Evolutionary conservation across 352 stramenopile genomes (phyloP), one percentile per base, ranked within the genome.

Genomic region (Globisporangium okanoganense): DNA sequence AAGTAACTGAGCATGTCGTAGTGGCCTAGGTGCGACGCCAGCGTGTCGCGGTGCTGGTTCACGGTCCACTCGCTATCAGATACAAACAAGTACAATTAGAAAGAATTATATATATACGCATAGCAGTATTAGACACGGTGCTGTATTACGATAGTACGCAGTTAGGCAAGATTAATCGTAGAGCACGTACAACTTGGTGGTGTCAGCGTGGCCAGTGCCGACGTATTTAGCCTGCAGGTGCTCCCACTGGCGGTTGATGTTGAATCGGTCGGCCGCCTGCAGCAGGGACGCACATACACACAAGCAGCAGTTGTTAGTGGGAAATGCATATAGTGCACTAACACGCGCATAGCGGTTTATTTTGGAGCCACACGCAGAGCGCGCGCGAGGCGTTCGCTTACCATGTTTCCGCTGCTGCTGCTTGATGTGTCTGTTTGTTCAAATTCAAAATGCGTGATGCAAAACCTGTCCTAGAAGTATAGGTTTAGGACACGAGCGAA

Each of bases 1-100:
- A 99, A 98, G 76, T 99, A 99, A 27, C 77, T 89, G 8, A 99
- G 69, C 87, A 99, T 97, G 82, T 99, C 97, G 64, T 95, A 94
- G 75, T 99, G 97, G 27, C 97, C 97, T 27, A 99, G 69, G 68
- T 99, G 95, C 53, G 90, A 98, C 6, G 97, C 96, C 38, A 99
- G 79, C 8, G 96, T 99, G 76, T 99, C 97, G 13, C 97, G 94
- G 73, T 99, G 97, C 79, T 99, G 96, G 77, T 99, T 99, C 20
- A 97, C 96, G 0, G 96, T 81, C 95, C 95, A 99, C 75, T 99
- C 97, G 72, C 91, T 97, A 67, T 36, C 29, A 56, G 8, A 25
- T 25, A 50, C 3, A 13, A 18, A 0, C 22, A 7, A 9, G n/a
- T 2, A 31, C 20, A 29, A 50, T 18, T 18, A n/a, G n/a, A n/a